Percentiles rank a stretch among this genome's conserved stretches.
Conservation (phyloP, 2,329 filamentous ascomycete species). For the Verticillium zaregamsianum region DNA sequence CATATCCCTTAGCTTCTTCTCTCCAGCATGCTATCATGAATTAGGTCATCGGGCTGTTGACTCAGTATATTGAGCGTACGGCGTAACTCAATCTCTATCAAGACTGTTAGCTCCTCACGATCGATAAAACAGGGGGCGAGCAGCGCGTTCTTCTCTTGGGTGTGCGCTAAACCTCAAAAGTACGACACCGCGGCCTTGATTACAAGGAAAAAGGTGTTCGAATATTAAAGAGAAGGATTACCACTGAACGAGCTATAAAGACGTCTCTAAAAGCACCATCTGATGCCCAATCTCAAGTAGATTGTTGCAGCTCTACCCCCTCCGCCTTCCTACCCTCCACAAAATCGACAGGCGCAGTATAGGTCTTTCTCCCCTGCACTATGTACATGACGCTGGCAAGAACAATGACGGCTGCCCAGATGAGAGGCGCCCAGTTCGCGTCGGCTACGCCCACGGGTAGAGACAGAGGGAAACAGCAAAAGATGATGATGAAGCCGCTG, state of each 20-base stretch:
- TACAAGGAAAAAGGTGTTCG: not conserved
- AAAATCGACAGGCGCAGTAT: slow-evolving; percentile 1
- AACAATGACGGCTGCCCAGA: slow-evolving; percentile 1
- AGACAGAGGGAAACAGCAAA: slow-evolving; percentile 6
- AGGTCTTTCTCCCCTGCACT: not conserved
- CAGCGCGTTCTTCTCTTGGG: not conserved
- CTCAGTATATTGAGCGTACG: not conserved
- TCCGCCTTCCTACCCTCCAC: slow-evolving; percentile 1
- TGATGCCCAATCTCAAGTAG: not conserved
- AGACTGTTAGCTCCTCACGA: not conserved
- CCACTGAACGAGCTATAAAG: slow-evolving; percentile 11
- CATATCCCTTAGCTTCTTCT: too few relatives aligned
- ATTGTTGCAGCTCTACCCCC: not conserved
- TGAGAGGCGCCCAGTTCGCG: slow-evolving; percentile 2
- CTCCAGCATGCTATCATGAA: too few relatives aligned
- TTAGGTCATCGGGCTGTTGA: too few relatives aligned
- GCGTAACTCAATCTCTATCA: not conserved
- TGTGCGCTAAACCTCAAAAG: not conserved
- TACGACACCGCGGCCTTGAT: not conserved
- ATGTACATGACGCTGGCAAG: not conserved
- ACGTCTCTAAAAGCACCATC: not conserved
- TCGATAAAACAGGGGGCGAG: not conserved
- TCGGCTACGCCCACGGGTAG: slow-evolving; percentile 1
- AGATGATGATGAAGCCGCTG: slow-evolving; percentile 13
- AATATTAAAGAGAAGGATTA: not conserved